These are phyloP conservation scores for Micractinium conductrix DNA, from an alignment of 139 green algal genomes.

Conservation along the genomic window DNA sequence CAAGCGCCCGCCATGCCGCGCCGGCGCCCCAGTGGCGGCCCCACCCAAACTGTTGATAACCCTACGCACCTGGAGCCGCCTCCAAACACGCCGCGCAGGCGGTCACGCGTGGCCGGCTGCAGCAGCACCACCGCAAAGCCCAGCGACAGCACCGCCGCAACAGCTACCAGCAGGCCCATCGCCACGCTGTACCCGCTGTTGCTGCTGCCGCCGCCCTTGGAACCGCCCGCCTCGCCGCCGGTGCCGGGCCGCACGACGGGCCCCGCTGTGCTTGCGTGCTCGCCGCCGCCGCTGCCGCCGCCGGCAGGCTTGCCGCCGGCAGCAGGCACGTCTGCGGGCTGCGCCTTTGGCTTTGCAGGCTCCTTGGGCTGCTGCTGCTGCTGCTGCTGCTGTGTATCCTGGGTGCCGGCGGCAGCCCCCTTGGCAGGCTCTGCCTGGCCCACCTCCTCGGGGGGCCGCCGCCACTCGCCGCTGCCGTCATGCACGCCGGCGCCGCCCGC, in stretches of 20 bases:
- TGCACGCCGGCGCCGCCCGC: neutral
- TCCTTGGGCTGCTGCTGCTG: neutral
- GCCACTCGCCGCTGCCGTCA: neutral
- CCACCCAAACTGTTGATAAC: neutral
- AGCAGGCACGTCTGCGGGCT: neutral
- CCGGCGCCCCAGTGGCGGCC: neutral
- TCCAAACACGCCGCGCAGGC: neutral
- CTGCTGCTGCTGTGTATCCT: neutral
- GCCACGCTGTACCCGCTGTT: neutral
- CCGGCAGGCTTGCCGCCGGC: neutral
- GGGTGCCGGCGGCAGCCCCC: neutral
- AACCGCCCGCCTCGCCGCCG: too few species aligned
- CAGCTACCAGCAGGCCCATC: constrained; percentile 21
- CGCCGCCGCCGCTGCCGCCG: neutral
- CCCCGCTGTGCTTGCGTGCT: neutral
- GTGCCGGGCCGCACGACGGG: neutral
- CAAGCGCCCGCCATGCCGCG: neutral
- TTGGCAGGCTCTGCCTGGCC: neutral
- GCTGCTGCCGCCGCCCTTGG: neutral
- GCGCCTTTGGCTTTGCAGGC: neutral
- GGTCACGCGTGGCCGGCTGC: constrained; percentile 12
- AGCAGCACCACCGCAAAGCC: constrained; percentile 21
- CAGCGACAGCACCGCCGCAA: constrained; percentile 1
- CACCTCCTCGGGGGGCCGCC: neutral
- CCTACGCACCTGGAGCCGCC: neutral